Evolutionary conservation across 2,329 filamentous ascomycete species (phyloP).

Genomic region (Fusarium agapanthi): DNA sequence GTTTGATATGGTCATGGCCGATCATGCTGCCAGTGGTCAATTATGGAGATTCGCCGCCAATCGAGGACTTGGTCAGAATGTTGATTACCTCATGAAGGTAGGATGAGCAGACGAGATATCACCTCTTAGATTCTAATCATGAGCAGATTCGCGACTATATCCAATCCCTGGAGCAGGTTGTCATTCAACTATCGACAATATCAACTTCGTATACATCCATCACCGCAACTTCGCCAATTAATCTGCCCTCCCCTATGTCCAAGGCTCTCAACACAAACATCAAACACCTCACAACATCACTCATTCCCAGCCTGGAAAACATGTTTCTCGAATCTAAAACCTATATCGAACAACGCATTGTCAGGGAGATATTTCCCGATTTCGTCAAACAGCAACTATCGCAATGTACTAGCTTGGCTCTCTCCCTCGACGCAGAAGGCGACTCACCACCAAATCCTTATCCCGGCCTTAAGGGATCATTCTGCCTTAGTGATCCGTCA

Average conservation of each 20-base stretch:
- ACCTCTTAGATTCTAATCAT: neutral
- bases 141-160: constrained; percentile 55
- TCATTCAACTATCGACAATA: constrained; percentile 50
- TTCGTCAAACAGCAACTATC: constrained; percentile 63
- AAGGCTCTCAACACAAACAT: constrained; percentile 56
- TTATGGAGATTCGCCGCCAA: constrained; percentile 60
- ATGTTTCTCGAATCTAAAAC: constrained; percentile 55
- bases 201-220: constrained; percentile 56
- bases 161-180: constrained; percentile 54
- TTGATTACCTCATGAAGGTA: constrained; percentile 62
- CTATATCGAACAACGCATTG: constrained; percentile 55
- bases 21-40: constrained; percentile 56
- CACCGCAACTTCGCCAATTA: constrained; percentile 52
- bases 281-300: constrained; percentile 54
- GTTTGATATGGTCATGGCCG: constrained; percentile 60
- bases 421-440: constrained; percentile 50
- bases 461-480: constrained; percentile 65
- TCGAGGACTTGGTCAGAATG: constrained; percentile 56
- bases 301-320: constrained; percentile 56
- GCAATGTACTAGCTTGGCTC: constrained; percentile 54
- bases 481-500: constrained; percentile 64
- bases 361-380: constrained; percentile 58
- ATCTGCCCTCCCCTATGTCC: constrained; percentile 52
- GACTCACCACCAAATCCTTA: constrained; percentile 49
- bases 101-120: constrained; percentile 9